phyloP scores from a whole-genome alignment of 108 stramenopile species.

The Aurantiochytrium sp. region DNA sequence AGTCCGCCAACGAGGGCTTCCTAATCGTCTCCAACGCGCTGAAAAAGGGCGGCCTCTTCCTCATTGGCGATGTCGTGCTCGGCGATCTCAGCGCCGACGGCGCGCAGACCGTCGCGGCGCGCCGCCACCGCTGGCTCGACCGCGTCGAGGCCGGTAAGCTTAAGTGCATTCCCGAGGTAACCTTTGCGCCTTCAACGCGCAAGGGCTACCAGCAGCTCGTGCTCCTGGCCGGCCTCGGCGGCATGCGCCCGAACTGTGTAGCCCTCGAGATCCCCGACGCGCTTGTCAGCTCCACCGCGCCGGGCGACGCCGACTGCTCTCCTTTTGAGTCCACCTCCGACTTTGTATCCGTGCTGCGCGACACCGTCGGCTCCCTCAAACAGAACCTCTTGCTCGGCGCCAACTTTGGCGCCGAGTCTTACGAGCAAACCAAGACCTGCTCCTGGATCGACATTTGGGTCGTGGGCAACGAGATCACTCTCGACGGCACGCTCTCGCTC shows the following conservation, averaged over 20 bases:
- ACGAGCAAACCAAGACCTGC: neutral
- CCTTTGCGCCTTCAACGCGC: neutral
- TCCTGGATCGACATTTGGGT: neutral
- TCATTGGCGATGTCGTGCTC: slow-evolving; percentile 28
- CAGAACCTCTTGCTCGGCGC: neutral
- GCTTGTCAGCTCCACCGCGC: neutral
- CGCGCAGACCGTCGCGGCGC: neutral
- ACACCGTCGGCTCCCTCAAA: neutral
- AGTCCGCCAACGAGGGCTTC: neutral
- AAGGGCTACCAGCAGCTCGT: slow-evolving; percentile 29
- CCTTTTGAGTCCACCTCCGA: neutral
- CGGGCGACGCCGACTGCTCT: neutral
- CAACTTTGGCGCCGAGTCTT: neutral
- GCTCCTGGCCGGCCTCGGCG: slow-evolving; percentile 10
- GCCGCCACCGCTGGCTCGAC: slow-evolving; percentile 31
- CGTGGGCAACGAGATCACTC: neutral
- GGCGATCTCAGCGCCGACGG: neutral
- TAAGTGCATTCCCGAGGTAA: slow-evolving; percentile 34
- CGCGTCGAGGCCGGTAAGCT: neutral
- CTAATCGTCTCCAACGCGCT: slow-evolving; percentile 27
- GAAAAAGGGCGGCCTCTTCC: slow-evolving; percentile 39
- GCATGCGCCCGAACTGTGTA: slow-evolving; percentile 36
- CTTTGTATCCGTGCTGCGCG: neutral
- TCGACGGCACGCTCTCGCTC: neutral
- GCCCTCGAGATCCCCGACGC: neutral